Percentiles rank a stretch among this genome's conserved stretches.
Evolutionary conservation across 495 filamentous ascomycete genomes (phyloP).

Genomic region (Daldinia vernicosa): DNA sequence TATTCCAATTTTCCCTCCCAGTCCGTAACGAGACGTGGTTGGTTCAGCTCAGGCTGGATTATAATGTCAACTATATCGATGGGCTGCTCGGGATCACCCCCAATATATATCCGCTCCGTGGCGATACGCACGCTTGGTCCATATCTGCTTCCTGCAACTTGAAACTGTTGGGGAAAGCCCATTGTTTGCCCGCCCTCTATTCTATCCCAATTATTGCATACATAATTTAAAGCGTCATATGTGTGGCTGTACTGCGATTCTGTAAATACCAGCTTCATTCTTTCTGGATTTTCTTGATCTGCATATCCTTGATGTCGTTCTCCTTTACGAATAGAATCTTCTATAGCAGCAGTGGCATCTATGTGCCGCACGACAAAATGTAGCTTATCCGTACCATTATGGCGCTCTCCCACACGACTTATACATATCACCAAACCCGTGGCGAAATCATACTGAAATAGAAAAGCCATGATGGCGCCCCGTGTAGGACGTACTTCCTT

Average conservation of each 20-base stretch:
- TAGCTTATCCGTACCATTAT: slow-evolving; percentile 8
- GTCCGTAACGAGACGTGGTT: neutral
- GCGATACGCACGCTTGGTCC: slow-evolving; percentile 10
- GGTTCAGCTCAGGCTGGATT: slow-evolving; percentile 1
- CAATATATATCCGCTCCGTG: slow-evolving; percentile 24
- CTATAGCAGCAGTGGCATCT: neutral
- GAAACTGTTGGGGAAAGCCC: neutral
- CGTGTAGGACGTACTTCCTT: slow-evolving; percentile 1
- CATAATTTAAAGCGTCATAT: neutral
- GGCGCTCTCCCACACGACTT: slow-evolving; percentile 1
- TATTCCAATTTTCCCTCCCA: neutral
- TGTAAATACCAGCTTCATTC: neutral
- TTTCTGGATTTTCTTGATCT: neutral
- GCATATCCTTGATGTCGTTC: neutral
- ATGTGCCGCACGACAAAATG: slow-evolving; percentile 15
- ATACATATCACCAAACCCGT: slow-evolving; percentile 7
- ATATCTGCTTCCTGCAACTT: neutral
- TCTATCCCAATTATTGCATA: slow-evolving; percentile 18
- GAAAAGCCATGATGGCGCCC: neutral
- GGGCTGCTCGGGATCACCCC: slow-evolving; percentile 17
- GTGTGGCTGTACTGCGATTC: neutral
- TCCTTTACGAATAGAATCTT: neutral
- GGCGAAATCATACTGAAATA: slow-evolving; percentile 2
- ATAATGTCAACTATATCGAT: slow-evolving; percentile 25
- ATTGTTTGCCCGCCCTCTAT: neutral